Evolutionary conservation across 1,284 basidiomycete species (phyloP).

Genomic region (Trichosporon sp.): DNA sequence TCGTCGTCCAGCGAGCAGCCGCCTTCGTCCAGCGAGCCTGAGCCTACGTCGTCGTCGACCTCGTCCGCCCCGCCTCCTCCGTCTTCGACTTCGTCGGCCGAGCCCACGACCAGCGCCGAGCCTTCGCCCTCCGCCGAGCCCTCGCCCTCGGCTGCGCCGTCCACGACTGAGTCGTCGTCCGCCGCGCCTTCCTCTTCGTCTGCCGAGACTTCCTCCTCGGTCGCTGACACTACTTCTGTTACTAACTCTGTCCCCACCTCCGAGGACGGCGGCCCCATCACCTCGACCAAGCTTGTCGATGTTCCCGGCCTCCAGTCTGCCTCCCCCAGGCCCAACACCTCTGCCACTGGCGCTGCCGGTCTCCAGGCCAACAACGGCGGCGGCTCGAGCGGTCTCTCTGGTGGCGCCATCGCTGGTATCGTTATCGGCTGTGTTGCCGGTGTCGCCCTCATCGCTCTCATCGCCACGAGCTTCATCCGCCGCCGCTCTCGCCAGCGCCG

Average conservation of each 20-base stretch:
- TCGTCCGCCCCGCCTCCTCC: background rate
- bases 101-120: background rate
- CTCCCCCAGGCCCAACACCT: background rate
- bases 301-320: background rate
- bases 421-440: conserved; percentile 40
- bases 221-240: background rate
- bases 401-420: conserved; percentile 37
- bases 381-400: conserved; percentile 2
- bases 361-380: background rate
- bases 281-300: background rate
- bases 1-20: background rate
- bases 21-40: background rate
- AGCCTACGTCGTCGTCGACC: background rate
- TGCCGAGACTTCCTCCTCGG: background rate
- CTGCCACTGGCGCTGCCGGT: background rate
- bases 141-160: background rate
- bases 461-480: conserved; percentile 33
- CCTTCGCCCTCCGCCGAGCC: background rate
- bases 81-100: background rate
- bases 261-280: background rate
- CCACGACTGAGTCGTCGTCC: background rate
- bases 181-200: background rate
- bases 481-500: conserved; percentile 33
- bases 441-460: conserved; percentile 31
- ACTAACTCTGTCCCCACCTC: background rate